Evolutionary conservation across 2,329 filamentous ascomycete species (phyloP).

Genomic region (Microcera coccophila): DNA sequence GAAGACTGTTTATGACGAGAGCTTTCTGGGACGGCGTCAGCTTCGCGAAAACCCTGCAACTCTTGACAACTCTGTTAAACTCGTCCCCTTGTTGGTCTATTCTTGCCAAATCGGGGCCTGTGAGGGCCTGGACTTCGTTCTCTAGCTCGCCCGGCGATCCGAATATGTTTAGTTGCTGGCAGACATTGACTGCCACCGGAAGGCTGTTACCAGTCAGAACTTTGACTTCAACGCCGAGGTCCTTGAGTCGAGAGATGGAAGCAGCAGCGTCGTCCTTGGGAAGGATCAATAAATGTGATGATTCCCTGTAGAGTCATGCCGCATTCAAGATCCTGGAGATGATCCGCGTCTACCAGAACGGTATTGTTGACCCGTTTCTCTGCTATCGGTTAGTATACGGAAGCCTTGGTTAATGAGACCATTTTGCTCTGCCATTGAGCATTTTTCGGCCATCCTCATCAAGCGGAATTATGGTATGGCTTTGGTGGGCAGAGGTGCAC

Average conservation of each 20-base stretch:
- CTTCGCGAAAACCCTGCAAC: too few relatives aligned
- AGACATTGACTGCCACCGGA: constrained; percentile 29
- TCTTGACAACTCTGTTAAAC: too few relatives aligned
- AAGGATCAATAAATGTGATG: constrained; percentile 27
- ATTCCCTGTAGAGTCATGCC: constrained; percentile 26
- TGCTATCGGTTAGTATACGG: too few relatives aligned
- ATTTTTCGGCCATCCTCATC: too few relatives aligned
- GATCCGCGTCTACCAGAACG: constrained; percentile 17
- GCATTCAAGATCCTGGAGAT: constrained; percentile 20
- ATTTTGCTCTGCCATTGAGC: too few relatives aligned
- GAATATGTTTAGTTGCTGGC: constrained; percentile 21
- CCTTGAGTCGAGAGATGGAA: constrained; percentile 21
- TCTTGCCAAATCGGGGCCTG: too few relatives aligned
- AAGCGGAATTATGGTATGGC: too few relatives aligned
- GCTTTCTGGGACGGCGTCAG: constrained; percentile 26
- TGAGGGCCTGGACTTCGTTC: constrained; percentile 12
- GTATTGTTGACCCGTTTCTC: too few relatives aligned
- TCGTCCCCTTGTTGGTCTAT: too few relatives aligned
- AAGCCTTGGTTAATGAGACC: too few relatives aligned
- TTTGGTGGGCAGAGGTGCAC: too few relatives aligned
- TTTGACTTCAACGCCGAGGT: constrained; percentile 26
- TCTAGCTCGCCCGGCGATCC: constrained; percentile 10
- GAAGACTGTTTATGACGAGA: constrained; percentile 21
- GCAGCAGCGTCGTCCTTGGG: constrained; percentile 27
- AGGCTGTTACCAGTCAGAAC: constrained; percentile 28